Conservation (phyloP, 1,284 basidiomycete genomes). For the Cutaneotrichosporon sp. region DNA sequence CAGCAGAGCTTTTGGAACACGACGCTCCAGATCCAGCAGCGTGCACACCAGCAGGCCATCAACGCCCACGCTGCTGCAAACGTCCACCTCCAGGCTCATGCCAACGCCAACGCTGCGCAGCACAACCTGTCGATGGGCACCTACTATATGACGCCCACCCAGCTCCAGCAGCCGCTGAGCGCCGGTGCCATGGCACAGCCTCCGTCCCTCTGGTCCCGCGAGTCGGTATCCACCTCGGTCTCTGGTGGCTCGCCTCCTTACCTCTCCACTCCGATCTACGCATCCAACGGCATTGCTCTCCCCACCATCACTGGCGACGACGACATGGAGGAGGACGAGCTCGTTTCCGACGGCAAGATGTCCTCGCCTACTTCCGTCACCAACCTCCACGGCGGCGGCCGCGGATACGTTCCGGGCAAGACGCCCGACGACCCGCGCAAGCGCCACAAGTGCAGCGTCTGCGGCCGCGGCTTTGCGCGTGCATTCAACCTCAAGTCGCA, state of each 20-base stretch:
- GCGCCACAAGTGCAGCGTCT: conserved; percentile 53
- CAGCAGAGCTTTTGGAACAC: conserved; percentile 20
- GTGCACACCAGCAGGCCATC: conserved; percentile 17
- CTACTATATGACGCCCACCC: conserved; percentile 30
- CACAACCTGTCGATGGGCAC: conserved; percentile 29
- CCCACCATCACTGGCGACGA: conserved; percentile 9
- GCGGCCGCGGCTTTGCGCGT: conserved; percentile 53
- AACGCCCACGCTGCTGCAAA: conserved; percentile 40
- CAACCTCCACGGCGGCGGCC: conserved; percentile 51
- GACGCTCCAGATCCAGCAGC: conserved; percentile 31
- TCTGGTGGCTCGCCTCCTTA: conserved; percentile 31
- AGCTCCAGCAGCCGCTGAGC: background rate
- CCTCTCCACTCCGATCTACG: conserved; percentile 35
- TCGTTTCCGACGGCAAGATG: conserved; percentile 17
- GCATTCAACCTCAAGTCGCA: conserved; percentile 56
- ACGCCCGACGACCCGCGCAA: conserved; percentile 55
- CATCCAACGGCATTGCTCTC: conserved; percentile 14
- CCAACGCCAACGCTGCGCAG: conserved; percentile 31
- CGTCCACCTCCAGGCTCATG: conserved; percentile 39
- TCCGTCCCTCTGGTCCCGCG: conserved; percentile 25
- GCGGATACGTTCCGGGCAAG: conserved; percentile 53
- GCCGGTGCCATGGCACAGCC: conserved; percentile 11
- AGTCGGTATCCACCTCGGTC: conserved; percentile 25
- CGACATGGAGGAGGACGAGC: conserved; percentile 23
- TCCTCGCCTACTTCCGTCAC: conserved; percentile 27